A percentile compares a stretch with the other conserved stretches of the same genome.
Evolutionary conservation across 164 flowering plant genomes (phyloP).

Genomic region (Umbellularia californica): DNA sequence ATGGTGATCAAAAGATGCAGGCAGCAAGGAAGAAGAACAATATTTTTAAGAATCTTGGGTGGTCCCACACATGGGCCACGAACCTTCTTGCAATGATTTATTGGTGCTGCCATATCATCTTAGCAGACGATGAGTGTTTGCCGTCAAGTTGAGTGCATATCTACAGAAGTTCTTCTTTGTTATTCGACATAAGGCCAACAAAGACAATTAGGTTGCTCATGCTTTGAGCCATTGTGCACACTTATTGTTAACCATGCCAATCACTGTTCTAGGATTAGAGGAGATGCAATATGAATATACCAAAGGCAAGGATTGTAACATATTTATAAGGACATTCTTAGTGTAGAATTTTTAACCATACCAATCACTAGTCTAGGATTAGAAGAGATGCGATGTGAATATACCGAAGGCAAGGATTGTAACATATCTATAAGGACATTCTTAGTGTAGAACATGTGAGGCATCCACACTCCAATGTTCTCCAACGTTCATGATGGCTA

Average conservation of each 20-base stretch:
- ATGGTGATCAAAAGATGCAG: too few relatives aligned
- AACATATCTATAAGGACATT: neutral
- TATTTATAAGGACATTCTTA: neutral
- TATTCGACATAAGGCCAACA: neutral
- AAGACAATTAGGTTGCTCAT: neutral
- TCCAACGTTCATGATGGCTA: neutral
- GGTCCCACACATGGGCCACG: too few relatives aligned
- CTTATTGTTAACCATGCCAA: neutral
- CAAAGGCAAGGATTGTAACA: neutral
- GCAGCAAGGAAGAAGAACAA: too few relatives aligned
- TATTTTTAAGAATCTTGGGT: too few relatives aligned
- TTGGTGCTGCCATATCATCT: neutral
- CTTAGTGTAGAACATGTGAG: neutral
- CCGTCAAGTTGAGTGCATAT: neutral
- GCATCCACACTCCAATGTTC: neutral
- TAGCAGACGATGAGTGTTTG: neutral
- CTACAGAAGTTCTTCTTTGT: neutral
- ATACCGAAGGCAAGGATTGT: neutral
- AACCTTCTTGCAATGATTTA: too few relatives aligned
- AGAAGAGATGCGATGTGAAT: neutral
- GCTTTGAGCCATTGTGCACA: neutral
- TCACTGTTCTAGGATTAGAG: neutral
- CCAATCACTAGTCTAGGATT: neutral
- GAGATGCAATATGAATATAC: neutral
- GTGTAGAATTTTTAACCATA: neutral